These are phyloP conservation scores for Penicillium olsonii DNA, from an alignment of 2,329 filamentous ascomycete species.

Conservation along the genomic window DNA sequence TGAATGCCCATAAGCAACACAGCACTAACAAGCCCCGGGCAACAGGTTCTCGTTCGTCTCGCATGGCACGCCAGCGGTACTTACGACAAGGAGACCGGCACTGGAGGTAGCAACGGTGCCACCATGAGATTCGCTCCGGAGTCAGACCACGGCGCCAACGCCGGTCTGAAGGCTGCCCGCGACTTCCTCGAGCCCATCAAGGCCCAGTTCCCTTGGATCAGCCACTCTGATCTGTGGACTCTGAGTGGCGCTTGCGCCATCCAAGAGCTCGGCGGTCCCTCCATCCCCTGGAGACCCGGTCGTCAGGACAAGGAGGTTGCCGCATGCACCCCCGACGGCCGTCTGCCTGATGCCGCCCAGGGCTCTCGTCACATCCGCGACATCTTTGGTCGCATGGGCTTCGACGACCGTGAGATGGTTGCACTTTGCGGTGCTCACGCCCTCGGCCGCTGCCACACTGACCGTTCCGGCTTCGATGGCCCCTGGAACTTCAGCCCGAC, in stretches of 20 bases:
- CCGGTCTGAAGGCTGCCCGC: constrained; percentile 80
- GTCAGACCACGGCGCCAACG: constrained; percentile 87
- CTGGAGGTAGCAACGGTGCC: constrained; percentile 92
- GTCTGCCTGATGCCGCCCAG: constrained; percentile 80
- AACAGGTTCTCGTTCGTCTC: constrained; percentile 72
- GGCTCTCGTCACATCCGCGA: constrained; percentile 78
- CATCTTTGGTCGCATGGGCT: constrained; percentile 97
- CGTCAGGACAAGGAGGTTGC: constrained; percentile 75
- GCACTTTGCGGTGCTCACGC: constrained; percentile 84
- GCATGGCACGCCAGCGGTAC: constrained; percentile 95
- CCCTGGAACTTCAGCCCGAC: constrained; percentile 93
- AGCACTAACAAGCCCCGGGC: background rate
- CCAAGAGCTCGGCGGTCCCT: constrained; percentile 92
- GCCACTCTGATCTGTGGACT: constrained; percentile 96
- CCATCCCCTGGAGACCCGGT: constrained; percentile 85
- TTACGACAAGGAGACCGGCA: constrained; percentile 82
- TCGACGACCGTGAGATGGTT: constrained; percentile 95
- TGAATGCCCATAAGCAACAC: background rate
- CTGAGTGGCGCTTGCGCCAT: constrained; percentile 80
- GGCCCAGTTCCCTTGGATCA: constrained; percentile 89
- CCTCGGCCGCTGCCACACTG: constrained; percentile 83
- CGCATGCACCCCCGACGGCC: constrained; percentile 91
- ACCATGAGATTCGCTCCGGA: constrained; percentile 96
- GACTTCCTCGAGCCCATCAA: constrained; percentile 94
- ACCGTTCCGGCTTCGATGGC: constrained; percentile 84